These are phyloP conservation scores for Hyaloperonospora arabidopsidis DNA, from an alignment of 352 stramenopile genomes.

Conservation along the genomic window DNA sequence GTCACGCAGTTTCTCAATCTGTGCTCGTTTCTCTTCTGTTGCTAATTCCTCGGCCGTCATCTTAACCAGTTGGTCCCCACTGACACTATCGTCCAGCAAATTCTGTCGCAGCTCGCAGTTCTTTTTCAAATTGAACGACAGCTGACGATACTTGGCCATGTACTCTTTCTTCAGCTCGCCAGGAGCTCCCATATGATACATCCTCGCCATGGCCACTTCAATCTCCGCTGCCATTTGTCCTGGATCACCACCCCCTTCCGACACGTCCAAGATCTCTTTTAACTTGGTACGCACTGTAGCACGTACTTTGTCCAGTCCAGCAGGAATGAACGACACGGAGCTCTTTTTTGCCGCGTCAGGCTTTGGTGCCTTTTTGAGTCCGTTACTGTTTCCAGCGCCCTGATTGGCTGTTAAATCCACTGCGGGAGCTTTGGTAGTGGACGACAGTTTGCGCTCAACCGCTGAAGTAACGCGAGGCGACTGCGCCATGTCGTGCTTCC, in stretches of 20 bases:
- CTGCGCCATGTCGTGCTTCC: slow-evolving; percentile 72
- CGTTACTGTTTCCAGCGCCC: slow-evolving; percentile 9
- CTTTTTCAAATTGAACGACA: slow-evolving; percentile 90
- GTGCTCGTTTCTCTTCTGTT: slow-evolving; percentile 77
- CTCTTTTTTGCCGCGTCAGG: slow-evolving; percentile 11
- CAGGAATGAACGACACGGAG: slow-evolving; percentile 47
- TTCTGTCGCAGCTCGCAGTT: slow-evolving; percentile 75
- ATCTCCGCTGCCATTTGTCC: slow-evolving; percentile 54
- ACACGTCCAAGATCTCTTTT: slow-evolving; percentile 59
- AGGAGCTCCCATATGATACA: slow-evolving; percentile 58
- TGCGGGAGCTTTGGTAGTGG: slow-evolving; percentile 19
- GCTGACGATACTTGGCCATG: slow-evolving; percentile 78
- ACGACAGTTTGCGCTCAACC: slow-evolving; percentile 14
- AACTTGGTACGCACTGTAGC: slow-evolving; percentile 74
- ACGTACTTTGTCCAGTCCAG: slow-evolving; percentile 64
- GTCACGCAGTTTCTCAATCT: slow-evolving; percentile 78
- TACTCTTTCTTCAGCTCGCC: slow-evolving; percentile 86
- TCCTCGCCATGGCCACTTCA: slow-evolving; percentile 68
- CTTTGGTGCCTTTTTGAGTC: slow-evolving; percentile 25
- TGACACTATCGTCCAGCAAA: slow-evolving; percentile 60
- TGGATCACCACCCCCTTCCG: slow-evolving; percentile 40
- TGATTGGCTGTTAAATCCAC: slow-evolving; percentile 4
- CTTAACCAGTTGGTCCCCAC: slow-evolving; percentile 61
- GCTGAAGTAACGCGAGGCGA: slow-evolving; percentile 34
- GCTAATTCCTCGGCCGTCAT: slow-evolving; percentile 84